Evolutionary conservation across 257 asterid species (phyloP).

Genomic region (Primulina tabacum): DNA sequence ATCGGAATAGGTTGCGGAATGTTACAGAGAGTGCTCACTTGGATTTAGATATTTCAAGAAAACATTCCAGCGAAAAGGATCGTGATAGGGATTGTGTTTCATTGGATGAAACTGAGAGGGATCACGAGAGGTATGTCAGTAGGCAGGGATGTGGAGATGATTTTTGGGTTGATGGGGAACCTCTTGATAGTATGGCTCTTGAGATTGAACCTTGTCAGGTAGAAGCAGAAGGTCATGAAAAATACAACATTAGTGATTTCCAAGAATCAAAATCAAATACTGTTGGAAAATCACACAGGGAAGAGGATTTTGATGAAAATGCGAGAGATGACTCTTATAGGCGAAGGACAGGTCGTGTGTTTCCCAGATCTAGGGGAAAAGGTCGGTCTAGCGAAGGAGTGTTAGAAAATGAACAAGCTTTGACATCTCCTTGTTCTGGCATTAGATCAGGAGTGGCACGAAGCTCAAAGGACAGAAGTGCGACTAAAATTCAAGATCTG

Average conservation of each 20-base stretch:
- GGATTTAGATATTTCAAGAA: constrained; percentile 42
- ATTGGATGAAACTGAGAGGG: constrained; percentile 47
- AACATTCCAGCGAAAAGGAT: constrained; percentile 34
- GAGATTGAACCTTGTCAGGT: constrained; percentile 48
- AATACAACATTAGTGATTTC: constrained; percentile 45
- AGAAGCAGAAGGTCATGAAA: constrained; percentile 65
- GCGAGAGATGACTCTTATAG: constrained; percentile 64
- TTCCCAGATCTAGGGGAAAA: constrained; percentile 58
- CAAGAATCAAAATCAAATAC: constrained; percentile 56
- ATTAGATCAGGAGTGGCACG: constrained; percentile 64
- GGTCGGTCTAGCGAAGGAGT: constrained; percentile 63
- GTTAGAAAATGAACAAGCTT: constrained; percentile 58
- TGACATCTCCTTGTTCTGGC: constrained; percentile 72
- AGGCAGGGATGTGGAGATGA: constrained; percentile 55
- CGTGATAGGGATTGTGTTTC: constrained; percentile 38
- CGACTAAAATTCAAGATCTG: constrained; percentile 47
- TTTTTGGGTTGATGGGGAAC: constrained; percentile 61
- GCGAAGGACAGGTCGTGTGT: constrained; percentile 61
- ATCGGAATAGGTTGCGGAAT: constrained; percentile 58
- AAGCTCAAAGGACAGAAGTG: constrained; percentile 53
- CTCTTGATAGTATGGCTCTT: constrained; percentile 40
- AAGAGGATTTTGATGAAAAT: constrained; percentile 72
- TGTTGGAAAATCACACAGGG: constrained; percentile 61
- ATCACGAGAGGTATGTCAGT: constrained; percentile 40
- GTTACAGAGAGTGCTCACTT: constrained; percentile 51